phyloP scores from a whole-genome alignment of 2,329 filamentous ascomycete species.

The Onygenales sp. region DNA sequence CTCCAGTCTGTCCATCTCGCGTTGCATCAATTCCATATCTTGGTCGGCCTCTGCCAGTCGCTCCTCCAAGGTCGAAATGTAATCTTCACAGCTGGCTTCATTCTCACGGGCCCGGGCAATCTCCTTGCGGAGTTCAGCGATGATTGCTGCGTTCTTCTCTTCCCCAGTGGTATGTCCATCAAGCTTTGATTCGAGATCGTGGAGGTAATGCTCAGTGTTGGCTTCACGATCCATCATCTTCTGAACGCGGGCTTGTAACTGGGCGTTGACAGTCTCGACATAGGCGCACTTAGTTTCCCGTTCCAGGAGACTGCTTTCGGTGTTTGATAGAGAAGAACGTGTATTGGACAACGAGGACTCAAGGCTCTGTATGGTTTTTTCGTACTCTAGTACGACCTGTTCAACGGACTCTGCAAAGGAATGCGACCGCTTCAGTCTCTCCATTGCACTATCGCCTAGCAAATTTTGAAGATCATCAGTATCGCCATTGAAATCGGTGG shows the following conservation, averaged over 20 bases:
- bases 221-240: constrained; percentile 87
- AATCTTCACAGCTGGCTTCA: constrained; percentile 84
- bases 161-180: constrained; percentile 86
- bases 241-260: constrained; percentile 81
- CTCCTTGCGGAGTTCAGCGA: constrained; percentile 83
- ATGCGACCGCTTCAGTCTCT: constrained; percentile 86
- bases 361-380: constrained; percentile 92
- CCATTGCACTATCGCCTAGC: constrained; percentile 67
- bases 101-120: constrained; percentile 80
- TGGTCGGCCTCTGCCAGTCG: constrained; percentile 91
- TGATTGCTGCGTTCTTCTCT: constrained; percentile 80
- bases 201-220: constrained; percentile 85
- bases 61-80: constrained; percentile 94
- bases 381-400: constrained; percentile 92
- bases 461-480: constrained; percentile 43
- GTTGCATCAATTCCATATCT: constrained; percentile 92
- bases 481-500: constrained; percentile 52
- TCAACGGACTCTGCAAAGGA: constrained; percentile 94
- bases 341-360: constrained; percentile 89
- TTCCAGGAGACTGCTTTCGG: constrained; percentile 79
- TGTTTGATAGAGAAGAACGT: constrained; percentile 68
- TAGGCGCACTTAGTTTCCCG: constrained; percentile 92
- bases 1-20: constrained; percentile 87
- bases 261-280: constrained; percentile 80
- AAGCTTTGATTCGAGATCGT: constrained; percentile 81